phyloP scores from a whole-genome alignment of 768 basidiomycete genomes.

The Lactarius pseudohatsudake region DNA sequence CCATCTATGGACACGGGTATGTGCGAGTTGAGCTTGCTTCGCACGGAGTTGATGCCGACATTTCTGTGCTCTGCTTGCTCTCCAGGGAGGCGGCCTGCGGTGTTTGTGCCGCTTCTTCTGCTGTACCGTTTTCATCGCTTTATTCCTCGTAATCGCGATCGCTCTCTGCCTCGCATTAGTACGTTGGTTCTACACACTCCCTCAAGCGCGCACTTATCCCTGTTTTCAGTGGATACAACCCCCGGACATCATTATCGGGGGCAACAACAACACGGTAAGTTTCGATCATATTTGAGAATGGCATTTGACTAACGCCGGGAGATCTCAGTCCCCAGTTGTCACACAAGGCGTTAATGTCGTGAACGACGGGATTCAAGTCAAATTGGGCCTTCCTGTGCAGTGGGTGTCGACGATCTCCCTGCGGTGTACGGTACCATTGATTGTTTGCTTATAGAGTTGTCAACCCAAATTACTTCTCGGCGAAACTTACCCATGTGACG shows the following conservation, averaged over 20 bases:
- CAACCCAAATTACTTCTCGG: constrained; percentile 81
- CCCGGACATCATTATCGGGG: constrained; percentile 61
- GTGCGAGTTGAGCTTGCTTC: not conserved
- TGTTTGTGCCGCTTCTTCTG: constrained; percentile 72
- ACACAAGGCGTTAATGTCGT: constrained; percentile 13
- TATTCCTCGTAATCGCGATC: constrained; percentile 67
- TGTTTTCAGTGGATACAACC: constrained; percentile 69
- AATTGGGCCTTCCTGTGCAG: constrained; percentile 25
- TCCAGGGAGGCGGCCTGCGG: constrained; percentile 54
- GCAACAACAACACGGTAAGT: constrained; percentile 41
- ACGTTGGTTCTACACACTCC: constrained; percentile 31
- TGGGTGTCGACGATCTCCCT: constrained; percentile 23
- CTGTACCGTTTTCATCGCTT: constrained; percentile 64
- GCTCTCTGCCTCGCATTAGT: constrained; percentile 68
- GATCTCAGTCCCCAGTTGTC: constrained; percentile 1
- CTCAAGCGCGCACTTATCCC: constrained; percentile 13
- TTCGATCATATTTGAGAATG: constrained; percentile 39
- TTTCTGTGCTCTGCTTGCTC: constrained; percentile 47
- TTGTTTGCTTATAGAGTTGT: constrained; percentile 51
- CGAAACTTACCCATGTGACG: constrained; percentile 61
- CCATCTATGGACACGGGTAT: constrained; percentile 28
- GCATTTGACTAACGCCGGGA: not conserved
- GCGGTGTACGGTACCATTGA: not conserved
- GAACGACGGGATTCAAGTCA: constrained; percentile 23
- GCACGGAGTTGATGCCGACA: not conserved